Conservation (phyloP, 495 filamentous ascomycete genomes). For the Penicillium alfredii region DNA sequence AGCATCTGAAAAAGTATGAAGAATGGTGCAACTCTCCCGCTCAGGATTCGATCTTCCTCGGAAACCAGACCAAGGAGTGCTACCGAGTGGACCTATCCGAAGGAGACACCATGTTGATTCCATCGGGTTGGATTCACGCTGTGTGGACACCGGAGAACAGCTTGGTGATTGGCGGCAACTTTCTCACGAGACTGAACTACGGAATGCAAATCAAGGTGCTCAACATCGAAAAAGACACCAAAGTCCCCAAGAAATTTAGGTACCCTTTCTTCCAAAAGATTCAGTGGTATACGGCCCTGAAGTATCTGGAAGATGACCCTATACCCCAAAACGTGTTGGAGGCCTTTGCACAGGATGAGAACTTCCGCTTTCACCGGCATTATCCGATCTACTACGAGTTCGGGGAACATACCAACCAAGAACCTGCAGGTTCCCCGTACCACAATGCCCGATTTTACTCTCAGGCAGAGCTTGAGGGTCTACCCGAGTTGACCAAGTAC, state of each 20-base stretch:
- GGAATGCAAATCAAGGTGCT: slow-evolving; percentile 65
- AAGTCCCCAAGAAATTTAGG: slow-evolving; percentile 61
- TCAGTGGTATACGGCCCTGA: slow-evolving; percentile 64
- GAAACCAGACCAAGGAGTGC: slow-evolving; percentile 65
- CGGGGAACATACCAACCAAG: slow-evolving; percentile 47
- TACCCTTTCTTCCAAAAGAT: slow-evolving; percentile 73
- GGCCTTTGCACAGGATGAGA: slow-evolving; percentile 49
- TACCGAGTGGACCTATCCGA: slow-evolving; percentile 65
- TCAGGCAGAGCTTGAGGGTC: slow-evolving; percentile 61
- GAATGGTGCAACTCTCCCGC: slow-evolving; percentile 69
- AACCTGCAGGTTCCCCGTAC: slow-evolving; percentile 36
- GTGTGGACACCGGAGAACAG: slow-evolving; percentile 76
- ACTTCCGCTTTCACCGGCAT: slow-evolving; percentile 46
- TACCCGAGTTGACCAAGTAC: slow-evolving; percentile 57
- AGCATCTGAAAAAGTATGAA: slow-evolving; percentile 71
- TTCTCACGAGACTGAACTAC: slow-evolving; percentile 64
- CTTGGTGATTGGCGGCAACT: slow-evolving; percentile 72
- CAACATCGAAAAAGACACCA: slow-evolving; percentile 68
- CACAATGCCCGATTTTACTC: slow-evolving; percentile 63
- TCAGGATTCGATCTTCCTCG: slow-evolving; percentile 65
- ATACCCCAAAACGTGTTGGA: slow-evolving; percentile 54
- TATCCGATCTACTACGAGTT: slow-evolving; percentile 55
- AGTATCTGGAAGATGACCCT: slow-evolving; percentile 62
- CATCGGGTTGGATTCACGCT: slow-evolving; percentile 75
- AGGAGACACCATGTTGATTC: slow-evolving; percentile 74